Percentiles rank a stretch among this genome's conserved stretches.
phyloP scores from a whole-genome alignment of 768 basidiomycete genomes.

The Psilocybe cubensis region DNA sequence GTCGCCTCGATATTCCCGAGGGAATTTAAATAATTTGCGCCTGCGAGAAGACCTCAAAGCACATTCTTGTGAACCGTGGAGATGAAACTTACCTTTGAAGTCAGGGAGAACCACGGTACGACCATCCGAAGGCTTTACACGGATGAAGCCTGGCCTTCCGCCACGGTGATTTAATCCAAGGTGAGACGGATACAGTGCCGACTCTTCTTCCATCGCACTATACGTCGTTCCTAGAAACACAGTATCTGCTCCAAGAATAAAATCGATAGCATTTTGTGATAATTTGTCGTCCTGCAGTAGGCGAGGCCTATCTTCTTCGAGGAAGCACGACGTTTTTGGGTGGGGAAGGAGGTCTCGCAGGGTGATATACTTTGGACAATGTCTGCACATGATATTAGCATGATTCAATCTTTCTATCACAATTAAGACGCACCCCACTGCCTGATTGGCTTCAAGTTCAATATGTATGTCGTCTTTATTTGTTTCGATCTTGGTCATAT shows the following conservation, averaged over 20 bases:
- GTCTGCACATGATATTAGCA: slow-evolving; percentile 35
- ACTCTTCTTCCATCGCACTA: slow-evolving; percentile 40
- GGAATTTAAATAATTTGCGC: slow-evolving; percentile 66
- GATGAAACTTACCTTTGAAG: too few relatives aligned
- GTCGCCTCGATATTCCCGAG: slow-evolving; percentile 64
- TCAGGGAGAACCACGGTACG: slow-evolving; percentile 63
- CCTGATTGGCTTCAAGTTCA: slow-evolving; percentile 52
- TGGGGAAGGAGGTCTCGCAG: slow-evolving; percentile 51
- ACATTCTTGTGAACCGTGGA: slow-evolving; percentile 42
- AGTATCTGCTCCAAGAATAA: slow-evolving; percentile 54
- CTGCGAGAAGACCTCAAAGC: slow-evolving; percentile 19
- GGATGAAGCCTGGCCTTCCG: slow-evolving; percentile 63
- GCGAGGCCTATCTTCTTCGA: slow-evolving; percentile 37
- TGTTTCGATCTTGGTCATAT: slow-evolving; percentile 34
- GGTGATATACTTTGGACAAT: slow-evolving; percentile 75
- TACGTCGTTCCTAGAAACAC: slow-evolving; percentile 61
- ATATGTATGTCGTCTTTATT: slow-evolving; percentile 33
- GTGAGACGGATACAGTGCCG: slow-evolving; percentile 52
- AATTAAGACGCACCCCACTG: slow-evolving; percentile 49
- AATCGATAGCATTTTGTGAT: slow-evolving; percentile 49
- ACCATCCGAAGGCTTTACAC: slow-evolving; percentile 56
- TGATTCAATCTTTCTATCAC: neutral
- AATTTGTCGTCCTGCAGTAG: slow-evolving; percentile 43
- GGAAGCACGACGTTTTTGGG: slow-evolving; percentile 37
- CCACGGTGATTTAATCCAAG: slow-evolving; percentile 68